phyloP scores from a whole-genome alignment of 306 rosid genomes.

The Castanea mollissima region DNA sequence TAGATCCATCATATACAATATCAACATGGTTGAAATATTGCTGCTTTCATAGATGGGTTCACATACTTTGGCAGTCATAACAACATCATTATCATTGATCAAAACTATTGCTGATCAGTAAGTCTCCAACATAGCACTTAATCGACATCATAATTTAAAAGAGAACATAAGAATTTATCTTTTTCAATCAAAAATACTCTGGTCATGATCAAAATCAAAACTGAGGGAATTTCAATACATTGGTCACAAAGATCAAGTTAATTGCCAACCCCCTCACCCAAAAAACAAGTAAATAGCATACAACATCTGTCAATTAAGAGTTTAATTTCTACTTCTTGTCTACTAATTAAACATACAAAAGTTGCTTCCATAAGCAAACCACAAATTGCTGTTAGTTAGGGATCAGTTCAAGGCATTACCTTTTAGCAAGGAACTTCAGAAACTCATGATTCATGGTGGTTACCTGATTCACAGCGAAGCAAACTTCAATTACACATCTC shows the following conservation, averaged over 20 bases:
- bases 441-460: slow-evolving; percentile 47
- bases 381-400: not conserved
- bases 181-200: not conserved
- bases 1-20: not conserved
- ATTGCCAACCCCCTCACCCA: not conserved
- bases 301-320: not conserved
- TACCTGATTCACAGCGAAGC: no score
- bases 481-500: no score
- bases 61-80: not conserved
- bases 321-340: not conserved
- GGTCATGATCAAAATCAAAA: not conserved
- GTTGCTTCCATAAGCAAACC: not conserved
- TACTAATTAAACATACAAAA: not conserved
- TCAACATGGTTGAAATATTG: not conserved
- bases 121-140: not conserved
- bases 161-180: not conserved
- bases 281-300: not conserved
- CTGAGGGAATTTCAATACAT: not conserved
- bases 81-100: not conserved
- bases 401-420: slow-evolving; percentile 36
- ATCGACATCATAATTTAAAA: not conserved
- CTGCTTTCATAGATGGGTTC: not conserved
- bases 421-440: slow-evolving; percentile 60
- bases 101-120: not conserved
- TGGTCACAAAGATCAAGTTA: not conserved